A percentile compares a stretch with the other conserved stretches of the same genome.
Conservation (phyloP, 2,329 filamentous ascomycete species). For the Ilyonectria destructans region DNA sequence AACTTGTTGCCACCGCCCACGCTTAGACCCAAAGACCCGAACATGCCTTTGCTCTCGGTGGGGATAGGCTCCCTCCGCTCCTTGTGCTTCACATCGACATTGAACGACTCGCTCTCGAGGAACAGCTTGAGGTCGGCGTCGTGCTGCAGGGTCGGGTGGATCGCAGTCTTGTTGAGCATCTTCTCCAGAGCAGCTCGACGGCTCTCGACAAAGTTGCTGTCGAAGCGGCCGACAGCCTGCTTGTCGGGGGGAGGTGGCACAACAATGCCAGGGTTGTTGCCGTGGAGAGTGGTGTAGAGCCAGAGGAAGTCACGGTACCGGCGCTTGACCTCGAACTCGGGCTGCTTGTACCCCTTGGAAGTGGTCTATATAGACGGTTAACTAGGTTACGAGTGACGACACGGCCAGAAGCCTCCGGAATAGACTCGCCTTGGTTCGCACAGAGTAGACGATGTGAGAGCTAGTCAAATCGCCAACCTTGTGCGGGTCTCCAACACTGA, state of each 20-base stretch:
- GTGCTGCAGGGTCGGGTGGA: slow-evolving; percentile 91
- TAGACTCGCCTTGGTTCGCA: slow-evolving; percentile 84
- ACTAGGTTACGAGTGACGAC: not conserved
- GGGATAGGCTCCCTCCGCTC: slow-evolving; percentile 90
- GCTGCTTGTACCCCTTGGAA: slow-evolving; percentile 94
- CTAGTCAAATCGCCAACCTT: slow-evolving; percentile 98
- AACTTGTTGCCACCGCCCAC: slow-evolving; percentile 89
- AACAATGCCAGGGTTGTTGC: slow-evolving; percentile 94
- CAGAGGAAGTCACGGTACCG: slow-evolving; percentile 97
- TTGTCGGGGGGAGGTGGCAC: slow-evolving; percentile 98
- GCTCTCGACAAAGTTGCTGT: slow-evolving; percentile 96
- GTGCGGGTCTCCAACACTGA: slow-evolving; percentile 94
- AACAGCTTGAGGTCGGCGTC: slow-evolving; percentile 97
- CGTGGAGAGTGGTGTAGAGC: slow-evolving; percentile 95
- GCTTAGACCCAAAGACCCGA: slow-evolving; percentile 86
- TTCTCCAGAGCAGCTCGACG: slow-evolving; percentile 92
- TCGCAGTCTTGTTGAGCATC: slow-evolving; percentile 97
- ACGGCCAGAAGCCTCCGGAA: not conserved
- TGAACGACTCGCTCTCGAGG: slow-evolving; percentile 96
- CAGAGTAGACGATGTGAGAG: slow-evolving; percentile 97
- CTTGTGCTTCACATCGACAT: slow-evolving; percentile 97
- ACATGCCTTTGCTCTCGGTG: slow-evolving; percentile 92
- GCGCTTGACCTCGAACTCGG: slow-evolving; percentile 93
- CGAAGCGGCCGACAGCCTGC: slow-evolving; percentile 95
- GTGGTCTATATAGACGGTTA: slow-evolving; percentile 75